phyloP scores from a whole-genome alignment of 805 yeast species.

The Lipomyces orientalis region DNA sequence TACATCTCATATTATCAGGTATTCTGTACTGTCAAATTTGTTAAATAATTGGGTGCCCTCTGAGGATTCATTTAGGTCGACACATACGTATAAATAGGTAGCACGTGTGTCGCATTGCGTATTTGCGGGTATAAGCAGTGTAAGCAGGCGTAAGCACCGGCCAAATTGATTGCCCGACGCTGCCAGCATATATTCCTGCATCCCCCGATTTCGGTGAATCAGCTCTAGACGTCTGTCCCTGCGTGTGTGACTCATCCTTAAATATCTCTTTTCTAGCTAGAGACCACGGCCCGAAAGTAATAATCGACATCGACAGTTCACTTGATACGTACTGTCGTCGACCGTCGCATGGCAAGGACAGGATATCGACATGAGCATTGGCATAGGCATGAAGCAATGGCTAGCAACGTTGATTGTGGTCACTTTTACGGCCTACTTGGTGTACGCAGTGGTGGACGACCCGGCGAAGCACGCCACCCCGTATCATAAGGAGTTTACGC shows the following conservation, averaged over 20 bases:
- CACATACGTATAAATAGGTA: not conserved
- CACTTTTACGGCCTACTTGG: not conserved
- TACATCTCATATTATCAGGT: not conserved
- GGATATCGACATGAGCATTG: not conserved
- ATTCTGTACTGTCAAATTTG: not conserved
- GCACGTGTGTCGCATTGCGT: not conserved
- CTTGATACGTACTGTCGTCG: no score
- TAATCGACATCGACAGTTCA: no score
- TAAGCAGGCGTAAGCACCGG: not conserved
- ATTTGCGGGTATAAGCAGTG: not conserved
- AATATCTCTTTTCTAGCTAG: not conserved
- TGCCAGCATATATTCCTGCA: not conserved
- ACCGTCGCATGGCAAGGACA: no score
- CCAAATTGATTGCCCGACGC: not conserved
- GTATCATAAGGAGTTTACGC: not conserved
- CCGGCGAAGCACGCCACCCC: not conserved
- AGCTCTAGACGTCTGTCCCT: no score
- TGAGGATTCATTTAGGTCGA: not conserved
- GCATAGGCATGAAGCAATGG: not conserved
- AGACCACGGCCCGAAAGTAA: not conserved
- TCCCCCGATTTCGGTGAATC: not conserved
- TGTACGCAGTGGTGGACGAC: constrained; percentile 1
- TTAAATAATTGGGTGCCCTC: no score
- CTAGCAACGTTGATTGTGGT: not conserved
- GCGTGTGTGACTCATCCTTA: not conserved